Evolutionary conservation across 176 grass and related monocot species (phyloP).

Genomic region (Elymus sibiricus): DNA sequence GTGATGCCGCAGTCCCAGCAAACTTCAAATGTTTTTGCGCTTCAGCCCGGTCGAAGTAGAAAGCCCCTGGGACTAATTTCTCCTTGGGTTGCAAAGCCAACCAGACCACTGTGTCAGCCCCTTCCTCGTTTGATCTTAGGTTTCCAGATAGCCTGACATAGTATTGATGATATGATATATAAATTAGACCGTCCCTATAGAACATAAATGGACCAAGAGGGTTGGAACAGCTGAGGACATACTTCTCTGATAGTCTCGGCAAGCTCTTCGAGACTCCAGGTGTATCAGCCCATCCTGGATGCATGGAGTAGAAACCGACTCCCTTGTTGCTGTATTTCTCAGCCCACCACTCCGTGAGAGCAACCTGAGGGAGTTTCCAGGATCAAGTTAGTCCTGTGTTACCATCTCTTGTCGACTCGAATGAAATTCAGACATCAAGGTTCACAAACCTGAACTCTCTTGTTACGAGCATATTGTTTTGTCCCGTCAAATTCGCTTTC

Average conservation of each 20-base stretch:
- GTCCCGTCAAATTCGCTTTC: constrained; percentile 67
- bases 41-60: constrained; percentile 91
- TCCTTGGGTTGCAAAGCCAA: constrained; percentile 78
- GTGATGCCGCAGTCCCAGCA: constrained; percentile 62
- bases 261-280: constrained; percentile 79
- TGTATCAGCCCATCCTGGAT: constrained; percentile 90
- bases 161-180: neutral
- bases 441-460: constrained; percentile 81
- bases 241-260: constrained; percentile 69
- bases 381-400: neutral
- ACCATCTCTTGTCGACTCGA: neutral
- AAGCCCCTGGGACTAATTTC: constrained; percentile 59
- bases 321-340: constrained; percentile 56
- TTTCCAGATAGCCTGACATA: constrained; percentile 67
- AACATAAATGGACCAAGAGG: neutral
- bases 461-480: constrained; percentile 83
- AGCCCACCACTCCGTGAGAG: constrained; percentile 82
- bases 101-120: constrained; percentile 80
- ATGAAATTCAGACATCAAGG: neutral
- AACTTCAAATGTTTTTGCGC: constrained; percentile 76
- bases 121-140: constrained; percentile 62
- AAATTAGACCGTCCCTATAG: neutral
- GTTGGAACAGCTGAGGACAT: neutral
- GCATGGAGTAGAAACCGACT: constrained; percentile 86
- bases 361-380: constrained; percentile 51